Percentiles rank a stretch among this genome's conserved stretches.
Conservation (phyloP, 495 filamentous ascomycete species). For the Xylaria nigripes region DNA sequence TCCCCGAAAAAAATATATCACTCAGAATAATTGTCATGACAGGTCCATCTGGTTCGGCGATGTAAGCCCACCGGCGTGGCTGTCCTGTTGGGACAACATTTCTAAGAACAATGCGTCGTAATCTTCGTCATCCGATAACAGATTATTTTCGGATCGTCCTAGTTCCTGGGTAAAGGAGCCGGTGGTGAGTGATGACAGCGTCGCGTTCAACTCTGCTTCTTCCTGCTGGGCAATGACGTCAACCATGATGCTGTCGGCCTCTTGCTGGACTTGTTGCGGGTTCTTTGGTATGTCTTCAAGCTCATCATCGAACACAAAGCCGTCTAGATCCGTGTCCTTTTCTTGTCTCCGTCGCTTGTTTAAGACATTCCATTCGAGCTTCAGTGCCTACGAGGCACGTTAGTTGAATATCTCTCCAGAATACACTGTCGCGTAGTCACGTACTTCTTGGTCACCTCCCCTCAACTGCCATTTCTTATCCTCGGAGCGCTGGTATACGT, state of each 20-base stretch:
- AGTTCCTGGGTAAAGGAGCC: conserved; percentile 14
- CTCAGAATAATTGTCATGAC: conserved; percentile 9
- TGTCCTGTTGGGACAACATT: conserved; percentile 23
- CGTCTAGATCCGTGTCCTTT: conserved; percentile 45
- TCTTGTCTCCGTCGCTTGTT: conserved; percentile 34
- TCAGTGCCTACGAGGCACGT: conserved; percentile 35
- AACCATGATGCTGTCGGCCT: conserved; percentile 36
- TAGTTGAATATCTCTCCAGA: conserved; percentile 1
- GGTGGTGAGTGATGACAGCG: conserved; percentile 35
- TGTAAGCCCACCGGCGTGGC: conserved; percentile 7
- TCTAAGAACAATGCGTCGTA: conserved; percentile 46
- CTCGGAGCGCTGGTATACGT: conserved; percentile 64
- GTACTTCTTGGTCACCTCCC: conserved; percentile 71
- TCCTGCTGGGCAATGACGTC: conserved; percentile 46
- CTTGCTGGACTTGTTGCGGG: conserved; percentile 27
- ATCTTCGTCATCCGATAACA: conserved; percentile 48
- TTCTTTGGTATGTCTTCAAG: conserved; percentile 36
- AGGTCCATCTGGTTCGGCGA: conserved; percentile 26
- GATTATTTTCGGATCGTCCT: conserved; percentile 6
- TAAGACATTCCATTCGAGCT: conserved; percentile 38
- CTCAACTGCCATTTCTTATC: conserved; percentile 56
- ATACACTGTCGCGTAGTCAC: conserved; percentile 5
- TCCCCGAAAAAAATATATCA: background rate
- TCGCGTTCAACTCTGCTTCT: conserved; percentile 50
- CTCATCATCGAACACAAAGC: conserved; percentile 36